These are phyloP conservation scores for Calycina marina DNA, from an alignment of 2,329 filamentous ascomycete genomes.

Conservation along the genomic window DNA sequence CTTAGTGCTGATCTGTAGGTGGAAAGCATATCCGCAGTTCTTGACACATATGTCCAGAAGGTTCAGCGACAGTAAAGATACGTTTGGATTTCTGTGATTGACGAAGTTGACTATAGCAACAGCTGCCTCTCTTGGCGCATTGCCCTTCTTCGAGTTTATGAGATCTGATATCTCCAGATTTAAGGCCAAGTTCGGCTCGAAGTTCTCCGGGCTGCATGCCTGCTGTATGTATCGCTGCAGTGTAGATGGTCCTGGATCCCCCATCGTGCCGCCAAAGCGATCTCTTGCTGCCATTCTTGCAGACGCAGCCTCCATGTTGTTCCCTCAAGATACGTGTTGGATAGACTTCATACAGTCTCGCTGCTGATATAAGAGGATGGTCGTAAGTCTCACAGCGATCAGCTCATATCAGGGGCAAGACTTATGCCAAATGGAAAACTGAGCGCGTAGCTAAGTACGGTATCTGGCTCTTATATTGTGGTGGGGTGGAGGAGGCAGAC, in stretches of 20 bases:
- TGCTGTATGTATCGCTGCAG: slow-evolving; percentile 92
- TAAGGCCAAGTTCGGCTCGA: slow-evolving; percentile 90
- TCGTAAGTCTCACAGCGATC: too few relatives aligned
- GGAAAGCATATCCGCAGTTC: slow-evolving; percentile 98
- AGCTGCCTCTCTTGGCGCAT: slow-evolving; percentile 86
- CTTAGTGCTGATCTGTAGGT: slow-evolving; percentile 96
- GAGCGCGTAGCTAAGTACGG: too few relatives aligned
- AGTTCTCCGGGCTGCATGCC: slow-evolving; percentile 93
- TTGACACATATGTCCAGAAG: slow-evolving; percentile 98
- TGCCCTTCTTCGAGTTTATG: slow-evolving; percentile 95
- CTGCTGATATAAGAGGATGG: too few relatives aligned
- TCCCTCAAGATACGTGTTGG: too few relatives aligned
- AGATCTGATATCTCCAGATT: slow-evolving; percentile 94
- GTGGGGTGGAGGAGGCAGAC: too few relatives aligned
- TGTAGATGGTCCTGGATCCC: slow-evolving; percentile 65
- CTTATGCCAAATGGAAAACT: too few relatives aligned
- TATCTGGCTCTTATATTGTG: too few relatives aligned
- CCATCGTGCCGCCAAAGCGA: slow-evolving; percentile 74
- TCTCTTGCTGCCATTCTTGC: slow-evolving; percentile 91
- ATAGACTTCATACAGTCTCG: too few relatives aligned
- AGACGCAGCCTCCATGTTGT: slow-evolving; percentile 78
- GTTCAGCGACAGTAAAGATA: slow-evolving; percentile 76
- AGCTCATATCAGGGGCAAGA: too few relatives aligned
- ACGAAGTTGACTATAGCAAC: slow-evolving; percentile 85
- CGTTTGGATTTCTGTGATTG: slow-evolving; percentile 94